A percentile compares a stretch with the other conserved stretches of the same genome.
Evolutionary conservation across 176 grass and related monocot species (phyloP).

Genomic region (Cymbopogon citratus): DNA sequence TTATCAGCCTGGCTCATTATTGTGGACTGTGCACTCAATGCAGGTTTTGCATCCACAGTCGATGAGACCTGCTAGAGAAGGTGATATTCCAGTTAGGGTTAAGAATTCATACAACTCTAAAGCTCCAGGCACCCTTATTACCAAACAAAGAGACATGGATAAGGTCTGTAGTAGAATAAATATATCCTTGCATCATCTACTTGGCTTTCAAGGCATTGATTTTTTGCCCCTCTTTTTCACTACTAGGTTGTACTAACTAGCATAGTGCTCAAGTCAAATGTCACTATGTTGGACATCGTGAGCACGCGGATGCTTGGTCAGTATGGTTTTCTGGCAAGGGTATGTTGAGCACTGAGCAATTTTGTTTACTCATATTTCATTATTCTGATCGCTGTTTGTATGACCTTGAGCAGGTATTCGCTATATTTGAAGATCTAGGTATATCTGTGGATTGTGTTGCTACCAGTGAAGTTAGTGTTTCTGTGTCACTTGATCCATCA

Average conservation of each 20-base stretch:
- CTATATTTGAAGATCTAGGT: conserved; percentile 89
- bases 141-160: conserved; percentile 82
- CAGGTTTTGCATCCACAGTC: conserved; percentile 95
- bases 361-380: background rate
- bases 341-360: conserved; percentile 9
- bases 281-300: conserved; percentile 92
- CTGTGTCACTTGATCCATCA: conserved; percentile 81
- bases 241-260: conserved; percentile 78
- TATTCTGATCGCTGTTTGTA: conserved; percentile 1
- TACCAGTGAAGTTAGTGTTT: conserved; percentile 96
- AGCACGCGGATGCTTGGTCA: conserved; percentile 98
- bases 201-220: background rate
- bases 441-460: conserved; percentile 96
- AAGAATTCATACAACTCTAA: conserved; percentile 97
- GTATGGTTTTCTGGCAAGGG: conserved; percentile 93
- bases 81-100: conserved; percentile 91
- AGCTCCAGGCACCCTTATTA: conserved; percentile 91
- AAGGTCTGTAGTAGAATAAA: conserved; percentile 41
- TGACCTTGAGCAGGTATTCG: conserved; percentile 61
- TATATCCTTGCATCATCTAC: background rate
- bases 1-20: background rate
- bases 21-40: background rate
- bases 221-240: background rate
- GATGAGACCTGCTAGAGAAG: conserved; percentile 90
- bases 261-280: conserved; percentile 95